phyloP scores from a whole-genome alignment of 495 filamentous ascomycete species.

The Daldinia vernicosa region DNA sequence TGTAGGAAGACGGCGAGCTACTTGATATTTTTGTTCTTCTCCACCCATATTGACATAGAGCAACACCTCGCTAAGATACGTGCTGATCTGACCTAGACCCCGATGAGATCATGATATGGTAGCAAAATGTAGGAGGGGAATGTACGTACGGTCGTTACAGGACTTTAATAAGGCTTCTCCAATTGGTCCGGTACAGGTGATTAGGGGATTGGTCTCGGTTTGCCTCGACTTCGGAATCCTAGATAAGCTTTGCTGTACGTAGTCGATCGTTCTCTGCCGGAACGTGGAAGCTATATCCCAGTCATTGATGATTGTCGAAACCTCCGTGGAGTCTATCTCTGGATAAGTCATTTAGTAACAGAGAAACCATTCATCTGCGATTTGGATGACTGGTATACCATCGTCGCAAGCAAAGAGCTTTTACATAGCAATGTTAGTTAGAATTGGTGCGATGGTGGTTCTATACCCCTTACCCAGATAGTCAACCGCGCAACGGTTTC shows the following conservation, averaged over 20 bases:
- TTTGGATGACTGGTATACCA: background rate
- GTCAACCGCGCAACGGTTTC: background rate
- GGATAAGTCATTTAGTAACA: background rate
- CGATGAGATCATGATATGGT: background rate
- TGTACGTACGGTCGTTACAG: slow-evolving; percentile 18
- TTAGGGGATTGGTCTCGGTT: slow-evolving; percentile 11
- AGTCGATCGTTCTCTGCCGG: slow-evolving; percentile 17
- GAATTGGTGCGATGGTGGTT: background rate
- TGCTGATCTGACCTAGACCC: slow-evolving; percentile 10
- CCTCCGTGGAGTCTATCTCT: slow-evolving; percentile 27
- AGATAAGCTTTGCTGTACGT: slow-evolving; percentile 12
- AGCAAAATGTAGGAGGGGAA: background rate
- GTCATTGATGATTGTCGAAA: slow-evolving; percentile 15
- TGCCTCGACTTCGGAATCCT: background rate
- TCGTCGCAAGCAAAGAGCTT: slow-evolving; percentile 27
- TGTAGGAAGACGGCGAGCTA: slow-evolving; percentile 8
- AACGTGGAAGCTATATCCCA: slow-evolving; percentile 11
- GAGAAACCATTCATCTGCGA: background rate
- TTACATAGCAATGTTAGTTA: slow-evolving; percentile 1
- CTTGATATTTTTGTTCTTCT: slow-evolving; percentile 14
- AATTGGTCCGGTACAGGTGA: slow-evolving; percentile 10
- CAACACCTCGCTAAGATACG: slow-evolving; percentile 11
- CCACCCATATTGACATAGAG: slow-evolving; percentile 14
- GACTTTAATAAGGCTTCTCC: slow-evolving; percentile 14
- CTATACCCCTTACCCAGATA: slow-evolving; percentile 20